Evolutionary conservation across 305 asterid genomes (phyloP), one percentile per base, ranked within the genome.

Genomic region (Euphrasia arctica): DNA sequence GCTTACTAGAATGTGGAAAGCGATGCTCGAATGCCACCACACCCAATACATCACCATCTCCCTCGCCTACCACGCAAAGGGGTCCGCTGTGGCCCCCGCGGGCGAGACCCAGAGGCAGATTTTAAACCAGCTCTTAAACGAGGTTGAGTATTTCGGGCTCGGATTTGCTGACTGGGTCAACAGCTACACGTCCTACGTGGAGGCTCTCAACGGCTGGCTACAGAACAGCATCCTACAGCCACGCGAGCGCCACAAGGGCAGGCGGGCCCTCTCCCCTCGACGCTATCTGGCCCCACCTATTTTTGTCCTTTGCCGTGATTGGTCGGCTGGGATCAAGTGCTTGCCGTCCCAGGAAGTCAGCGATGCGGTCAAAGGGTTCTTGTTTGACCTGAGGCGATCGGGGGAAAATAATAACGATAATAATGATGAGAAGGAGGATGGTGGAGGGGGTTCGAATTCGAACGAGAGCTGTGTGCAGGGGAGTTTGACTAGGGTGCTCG

Each of bases 21-120:
- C 90, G 5, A 89, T 92, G 98, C 94, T 92, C 15, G 98, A 92
- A 74, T 89, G 97, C 85, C 98, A 92, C 63, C 97, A 92, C 56
- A 70, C 90, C 29, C 98, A 92, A 71, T 92, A 92, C 65, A 92
- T 92, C 70, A 92, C 95, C 42, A 87, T 89, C 76, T 83, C 97
- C 2, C 72, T 92, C 65, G 98, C 98, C 0, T 87, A 92, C 82
- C 98, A 89, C 73, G 80, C 90, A 4, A 89, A 89, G 57, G 75
- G 78, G 72, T 73, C 82, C 0, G 63, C 72, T 0, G 78, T 72
- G 15, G 73, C 77, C 5, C 82, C 79, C 6, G 82, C 73, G 4
- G 89, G 88, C 15, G 98, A 87, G 52, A 72, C 88, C 3, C 97
- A 83, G 27, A 75, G 89, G 54, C 87, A 87, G 78, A n/a, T n/a